These are phyloP conservation scores for Colletotrichum kahawae DNA, from an alignment of 2,329 filamentous ascomycete genomes.

Conservation along the genomic window DNA sequence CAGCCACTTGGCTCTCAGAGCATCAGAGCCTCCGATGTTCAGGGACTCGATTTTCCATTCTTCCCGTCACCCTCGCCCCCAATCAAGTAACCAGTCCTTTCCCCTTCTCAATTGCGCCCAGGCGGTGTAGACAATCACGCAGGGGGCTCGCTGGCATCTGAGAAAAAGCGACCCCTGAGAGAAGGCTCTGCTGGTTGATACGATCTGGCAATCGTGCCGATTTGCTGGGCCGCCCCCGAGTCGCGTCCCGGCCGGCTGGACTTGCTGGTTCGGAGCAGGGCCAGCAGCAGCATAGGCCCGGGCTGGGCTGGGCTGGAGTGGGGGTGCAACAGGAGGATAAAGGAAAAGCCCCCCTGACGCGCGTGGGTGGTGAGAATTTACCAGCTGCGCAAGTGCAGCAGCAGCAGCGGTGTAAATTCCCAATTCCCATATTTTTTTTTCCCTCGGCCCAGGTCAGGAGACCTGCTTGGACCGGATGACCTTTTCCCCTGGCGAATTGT, in stretches of 20 bases:
- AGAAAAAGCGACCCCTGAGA: neutral
- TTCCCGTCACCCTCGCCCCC: neutral
- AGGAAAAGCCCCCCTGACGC: neutral
- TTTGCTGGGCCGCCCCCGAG: constrained; percentile 6
- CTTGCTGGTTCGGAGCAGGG: constrained; percentile 6
- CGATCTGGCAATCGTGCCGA: constrained; percentile 20
- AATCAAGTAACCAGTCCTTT: neutral
- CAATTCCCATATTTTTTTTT: neutral
- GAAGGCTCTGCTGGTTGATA: neutral
- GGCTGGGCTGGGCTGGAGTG: neutral
- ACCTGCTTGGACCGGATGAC: constrained; percentile 1
- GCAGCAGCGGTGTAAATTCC: neutral
- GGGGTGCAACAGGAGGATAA: neutral
- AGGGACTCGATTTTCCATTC: neutral
- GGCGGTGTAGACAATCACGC: constrained; percentile 20
- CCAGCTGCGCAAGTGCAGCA: neutral
- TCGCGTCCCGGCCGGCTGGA: constrained; percentile 13
- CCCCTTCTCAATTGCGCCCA: neutral
- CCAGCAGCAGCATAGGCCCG: neutral
- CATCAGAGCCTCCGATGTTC: neutral
- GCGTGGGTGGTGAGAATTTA: neutral
- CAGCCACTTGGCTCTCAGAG: neutral
- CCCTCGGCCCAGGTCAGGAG: neutral
- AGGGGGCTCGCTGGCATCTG: neutral
- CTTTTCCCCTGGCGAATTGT: constrained; percentile 1